Conservation (phyloP, 2,329 filamentous ascomycete genomes). For the Alternaria dauci region DNA sequence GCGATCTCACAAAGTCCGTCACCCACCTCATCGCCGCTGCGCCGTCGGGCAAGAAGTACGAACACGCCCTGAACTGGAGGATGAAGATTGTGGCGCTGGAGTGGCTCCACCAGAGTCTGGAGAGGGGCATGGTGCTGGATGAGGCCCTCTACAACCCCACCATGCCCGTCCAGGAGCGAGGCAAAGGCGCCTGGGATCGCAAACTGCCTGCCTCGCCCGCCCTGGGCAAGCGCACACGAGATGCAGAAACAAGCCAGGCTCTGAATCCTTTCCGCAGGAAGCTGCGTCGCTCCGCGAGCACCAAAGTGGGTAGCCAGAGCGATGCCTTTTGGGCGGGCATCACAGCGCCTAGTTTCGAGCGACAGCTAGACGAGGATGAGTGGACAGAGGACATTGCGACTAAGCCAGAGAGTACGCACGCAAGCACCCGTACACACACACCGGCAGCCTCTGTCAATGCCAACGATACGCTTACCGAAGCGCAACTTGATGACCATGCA, state of each 20-base stretch:
- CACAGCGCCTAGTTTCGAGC: conserved; percentile 57
- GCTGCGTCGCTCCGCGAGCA: conserved; percentile 85
- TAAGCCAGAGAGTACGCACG: conserved; percentile 31
- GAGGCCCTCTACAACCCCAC: conserved; percentile 84
- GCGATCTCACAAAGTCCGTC: conserved; percentile 83
- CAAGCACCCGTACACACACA: conserved; percentile 22
- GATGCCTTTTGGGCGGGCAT: conserved; percentile 93
- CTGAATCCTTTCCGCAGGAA: conserved; percentile 71
- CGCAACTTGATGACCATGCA: conserved; percentile 30
- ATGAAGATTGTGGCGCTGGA: conserved; percentile 80
- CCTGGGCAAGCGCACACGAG: conserved; percentile 50
- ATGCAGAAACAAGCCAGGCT: conserved; percentile 34
- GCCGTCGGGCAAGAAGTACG: conserved; percentile 88
- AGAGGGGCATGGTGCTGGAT: conserved; percentile 89
- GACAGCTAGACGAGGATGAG: conserved; percentile 38
- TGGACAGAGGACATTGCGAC: conserved; percentile 44
- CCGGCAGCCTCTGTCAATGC: conserved; percentile 12
- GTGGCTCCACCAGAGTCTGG: conserved; percentile 85
- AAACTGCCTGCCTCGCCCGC: conserved; percentile 51
- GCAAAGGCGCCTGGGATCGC: conserved; percentile 75
- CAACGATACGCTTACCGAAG: conserved; percentile 18
- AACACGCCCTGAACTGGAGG: conserved; percentile 82
- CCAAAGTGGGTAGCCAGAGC: conserved; percentile 80
- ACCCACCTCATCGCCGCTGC: conserved; percentile 86
- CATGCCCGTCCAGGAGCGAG: conserved; percentile 74